Evolutionary conservation across 192 early-diverging fungal species (phyloP).

Genomic region (Fimicolochytrium jonesii): DNA sequence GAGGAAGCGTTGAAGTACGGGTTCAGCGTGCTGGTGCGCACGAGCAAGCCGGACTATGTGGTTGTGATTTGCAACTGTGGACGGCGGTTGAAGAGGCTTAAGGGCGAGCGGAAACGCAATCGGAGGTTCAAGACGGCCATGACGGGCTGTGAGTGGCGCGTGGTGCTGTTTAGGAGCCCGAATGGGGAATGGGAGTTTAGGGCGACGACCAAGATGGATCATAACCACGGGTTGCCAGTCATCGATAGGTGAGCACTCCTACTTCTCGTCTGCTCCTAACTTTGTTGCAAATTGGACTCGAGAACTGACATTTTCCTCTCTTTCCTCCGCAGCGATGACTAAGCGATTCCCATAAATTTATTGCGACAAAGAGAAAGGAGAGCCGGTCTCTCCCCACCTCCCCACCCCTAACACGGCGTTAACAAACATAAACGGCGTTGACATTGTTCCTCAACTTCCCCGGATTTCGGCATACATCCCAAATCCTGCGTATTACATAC

Average conservation of each 20-base stretch:
- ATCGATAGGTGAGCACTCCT: slow-evolving; percentile 2
- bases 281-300: no score
- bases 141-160: slow-evolving; percentile 32
- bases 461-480: no score
- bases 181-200: slow-evolving; percentile 24
- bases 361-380: no score
- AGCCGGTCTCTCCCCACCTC: no score
- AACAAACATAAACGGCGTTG: no score
- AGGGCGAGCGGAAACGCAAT: slow-evolving; percentile 32
- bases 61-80: slow-evolving; percentile 36
- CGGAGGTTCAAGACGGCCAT: slow-evolving; percentile 30
- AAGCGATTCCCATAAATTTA: no score
- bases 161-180: slow-evolving; percentile 16
- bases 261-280: no score
- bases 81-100: slow-evolving; percentile 21
- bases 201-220: slow-evolving; percentile 31
- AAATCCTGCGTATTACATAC: no score
- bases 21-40: slow-evolving; percentile 31
- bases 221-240: slow-evolving; percentile 26
- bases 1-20: slow-evolving; percentile 13
- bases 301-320: no score
- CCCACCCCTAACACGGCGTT: no score
- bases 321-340: no score
- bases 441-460: no score
- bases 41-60: slow-evolving; percentile 28